These are phyloP conservation scores for Rhodotorula sp. DNA, from an alignment of 1,284 basidiomycete species.

Conservation along the genomic window DNA sequence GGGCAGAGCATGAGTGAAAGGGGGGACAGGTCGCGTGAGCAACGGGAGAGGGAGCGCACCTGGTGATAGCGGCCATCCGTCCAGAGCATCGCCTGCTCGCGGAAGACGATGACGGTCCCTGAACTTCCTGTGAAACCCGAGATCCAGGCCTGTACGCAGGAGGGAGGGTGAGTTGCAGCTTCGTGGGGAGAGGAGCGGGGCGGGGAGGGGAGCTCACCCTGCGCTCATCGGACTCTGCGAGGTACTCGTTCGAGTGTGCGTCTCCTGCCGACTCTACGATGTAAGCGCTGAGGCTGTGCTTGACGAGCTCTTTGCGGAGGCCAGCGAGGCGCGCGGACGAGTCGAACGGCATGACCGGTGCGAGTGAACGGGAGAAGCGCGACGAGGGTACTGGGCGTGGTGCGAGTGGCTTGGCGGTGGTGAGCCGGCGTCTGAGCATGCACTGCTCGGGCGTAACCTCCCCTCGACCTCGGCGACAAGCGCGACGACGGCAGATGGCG, in stretches of 20 bases:
- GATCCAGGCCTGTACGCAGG: conserved; percentile 23
- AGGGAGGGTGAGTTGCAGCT: neutral
- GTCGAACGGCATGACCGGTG: conserved; percentile 6
- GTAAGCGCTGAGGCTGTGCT: conserved; percentile 23
- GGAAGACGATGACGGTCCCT: conserved; percentile 33
- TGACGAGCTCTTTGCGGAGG: conserved; percentile 10
- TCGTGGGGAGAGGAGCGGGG: conserved; percentile 4
- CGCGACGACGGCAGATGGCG: too few relatives aligned
- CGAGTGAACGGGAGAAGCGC: neutral
- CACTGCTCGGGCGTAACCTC: neutral
- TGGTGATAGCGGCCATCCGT: conserved; percentile 41
- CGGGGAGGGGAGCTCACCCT: neutral
- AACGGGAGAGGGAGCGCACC: conserved; percentile 3
- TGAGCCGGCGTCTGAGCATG: conserved; percentile 12
- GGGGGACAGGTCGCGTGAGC: neutral
- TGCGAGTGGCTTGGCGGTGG: neutral
- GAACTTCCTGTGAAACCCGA: conserved; percentile 38
- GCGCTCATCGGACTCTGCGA: conserved; percentile 25
- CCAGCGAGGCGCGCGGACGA: conserved; percentile 17
- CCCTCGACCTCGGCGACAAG: too few relatives aligned
- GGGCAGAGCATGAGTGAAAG: neutral
- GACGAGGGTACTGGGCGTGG: neutral
- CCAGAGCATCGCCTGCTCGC: conserved; percentile 21
- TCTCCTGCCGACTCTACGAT: conserved; percentile 30
- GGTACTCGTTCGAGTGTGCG: conserved; percentile 36